phyloP scores from a whole-genome alignment of 352 stramenopile genomes.

The Pythium myriotylum region DNA sequence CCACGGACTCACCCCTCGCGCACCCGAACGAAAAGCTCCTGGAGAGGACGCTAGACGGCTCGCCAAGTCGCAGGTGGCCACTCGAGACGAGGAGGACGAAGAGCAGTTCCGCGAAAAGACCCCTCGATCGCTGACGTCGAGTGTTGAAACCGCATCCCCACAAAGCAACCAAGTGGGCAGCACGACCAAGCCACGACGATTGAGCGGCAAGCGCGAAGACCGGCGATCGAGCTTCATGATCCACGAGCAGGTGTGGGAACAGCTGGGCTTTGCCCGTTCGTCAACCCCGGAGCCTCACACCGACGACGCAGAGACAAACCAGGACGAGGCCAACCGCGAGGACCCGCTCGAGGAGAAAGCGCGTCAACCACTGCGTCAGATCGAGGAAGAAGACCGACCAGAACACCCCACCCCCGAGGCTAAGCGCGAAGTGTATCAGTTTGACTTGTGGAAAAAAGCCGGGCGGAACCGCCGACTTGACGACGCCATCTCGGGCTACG shows the following conservation, averaged over 20 bases:
- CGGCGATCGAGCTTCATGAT: conserved; percentile 71
- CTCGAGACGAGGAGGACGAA: neutral
- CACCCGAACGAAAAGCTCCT: conserved; percentile 16
- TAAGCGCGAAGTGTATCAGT: conserved; percentile 41
- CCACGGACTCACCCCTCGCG: conserved; percentile 25
- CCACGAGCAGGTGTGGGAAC: conserved; percentile 48
- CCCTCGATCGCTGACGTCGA: neutral
- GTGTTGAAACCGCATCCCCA: conserved; percentile 3
- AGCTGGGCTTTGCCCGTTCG: conserved; percentile 43
- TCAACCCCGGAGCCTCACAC: neutral
- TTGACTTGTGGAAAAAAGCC: conserved; percentile 66
- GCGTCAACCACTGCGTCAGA: conserved; percentile 4
- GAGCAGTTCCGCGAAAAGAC: neutral
- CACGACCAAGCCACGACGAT: conserved; percentile 10
- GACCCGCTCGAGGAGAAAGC: conserved; percentile 22
- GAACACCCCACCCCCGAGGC: neutral
- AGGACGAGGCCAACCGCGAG: conserved; percentile 22
- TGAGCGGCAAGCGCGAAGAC: conserved; percentile 30
- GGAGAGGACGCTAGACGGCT: neutral
- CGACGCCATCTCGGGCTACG: conserved; percentile 45
- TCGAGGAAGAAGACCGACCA: conserved; percentile 5
- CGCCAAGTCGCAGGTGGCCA: neutral
- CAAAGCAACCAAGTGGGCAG: conserved; percentile 16
- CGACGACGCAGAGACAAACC: neutral
- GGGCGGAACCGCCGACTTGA: conserved; percentile 42